phyloP scores from a whole-genome alignment of 2,329 filamentous ascomycete species.

The Alternaria alternata region DNA sequence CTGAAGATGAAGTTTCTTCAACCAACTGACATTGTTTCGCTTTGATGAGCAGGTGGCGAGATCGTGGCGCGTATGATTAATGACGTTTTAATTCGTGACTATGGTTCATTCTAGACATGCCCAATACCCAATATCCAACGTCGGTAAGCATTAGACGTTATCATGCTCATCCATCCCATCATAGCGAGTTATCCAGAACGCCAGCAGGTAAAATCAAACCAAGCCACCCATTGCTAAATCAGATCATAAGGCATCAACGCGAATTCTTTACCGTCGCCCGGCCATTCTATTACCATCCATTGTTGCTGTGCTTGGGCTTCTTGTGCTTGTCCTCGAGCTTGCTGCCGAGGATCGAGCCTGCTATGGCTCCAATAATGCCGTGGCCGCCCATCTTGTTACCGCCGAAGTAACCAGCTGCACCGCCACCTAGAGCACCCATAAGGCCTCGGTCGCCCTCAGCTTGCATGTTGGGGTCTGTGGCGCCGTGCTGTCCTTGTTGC shows the following conservation, averaged over 20 bases:
- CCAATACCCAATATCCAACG: neutral
- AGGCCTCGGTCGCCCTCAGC: constrained; percentile 66
- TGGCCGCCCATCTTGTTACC: constrained; percentile 64
- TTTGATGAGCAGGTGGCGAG: neutral
- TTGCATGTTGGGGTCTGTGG: constrained; percentile 56
- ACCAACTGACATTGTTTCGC: neutral
- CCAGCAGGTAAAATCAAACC: neutral
- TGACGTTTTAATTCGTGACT: constrained; percentile 1
- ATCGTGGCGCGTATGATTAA: neutral
- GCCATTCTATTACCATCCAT: constrained; percentile 18
- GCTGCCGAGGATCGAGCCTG: constrained; percentile 64
- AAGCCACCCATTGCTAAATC: neutral
- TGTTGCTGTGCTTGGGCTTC: constrained; percentile 42
- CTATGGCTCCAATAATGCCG: constrained; percentile 65
- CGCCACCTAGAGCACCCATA: constrained; percentile 65
- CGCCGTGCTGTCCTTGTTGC: constrained; percentile 47
- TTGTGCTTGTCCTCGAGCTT: constrained; percentile 65
- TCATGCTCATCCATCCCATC: neutral
- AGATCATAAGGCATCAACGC: constrained; percentile 1
- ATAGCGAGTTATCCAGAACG: constrained; percentile 3
- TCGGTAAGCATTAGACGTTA: neutral
- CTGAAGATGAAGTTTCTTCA: neutral
- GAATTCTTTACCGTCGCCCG: neutral
- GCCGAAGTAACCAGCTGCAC: constrained; percentile 63
- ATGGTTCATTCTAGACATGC: constrained; percentile 8